Base-by-base conservation (phyloP, 352 stramenopile species). In the Phytophthora pinifolia region DNA sequence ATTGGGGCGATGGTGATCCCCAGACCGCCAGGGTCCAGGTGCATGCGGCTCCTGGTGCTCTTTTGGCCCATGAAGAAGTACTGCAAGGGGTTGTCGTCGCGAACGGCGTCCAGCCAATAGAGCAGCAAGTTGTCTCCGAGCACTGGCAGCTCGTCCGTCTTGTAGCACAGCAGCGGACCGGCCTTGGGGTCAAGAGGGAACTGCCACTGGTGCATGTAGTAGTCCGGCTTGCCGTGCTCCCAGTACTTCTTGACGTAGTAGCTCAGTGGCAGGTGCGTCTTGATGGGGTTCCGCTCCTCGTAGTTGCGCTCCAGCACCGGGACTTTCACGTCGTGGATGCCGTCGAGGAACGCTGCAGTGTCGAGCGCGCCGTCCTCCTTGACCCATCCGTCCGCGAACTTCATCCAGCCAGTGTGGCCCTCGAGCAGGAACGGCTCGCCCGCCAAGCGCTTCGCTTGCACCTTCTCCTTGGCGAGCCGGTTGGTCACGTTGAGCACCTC, bases 181-280 rank as follows among this genome's bases (percentile, higher is more conserved):
- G 70, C 81, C 48, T 86, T 86, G 10, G 76, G 72, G 54, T 70
- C 74, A 54, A 97, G 60, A 6, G 93, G 91, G 66, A 98, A 98
- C 62, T 98, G 93, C 93, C 93, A 98, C 74, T 98, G 93, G 49
- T 98, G 93, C 58, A 98, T 67, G 55, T 98, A 98, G 39, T 97
- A 86, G 37, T 89, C 81, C 15, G 78, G 68, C 38, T 83, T 83
- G 45, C 80, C 83, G 27, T 86, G 79, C 36, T 88, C 75, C 83
- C 80, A 93, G 60, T 87, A 88, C 54, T 89, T 86, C 52, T 86
- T 82, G 15, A 93, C 80, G 51, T 89, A 93, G 49, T 91, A 72
- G 47, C 72, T 76, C 31, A 93, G 62, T 17, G 72, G 51, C 39
- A 91, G 29, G 39, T 90, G 66, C 25, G 75, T 88, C 52, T 89